A percentile compares a stretch with the other conserved stretches of the same genome.
phyloP scores from a whole-genome alignment of 176 grass and related monocot species.

The Carex kokanica region DNA sequence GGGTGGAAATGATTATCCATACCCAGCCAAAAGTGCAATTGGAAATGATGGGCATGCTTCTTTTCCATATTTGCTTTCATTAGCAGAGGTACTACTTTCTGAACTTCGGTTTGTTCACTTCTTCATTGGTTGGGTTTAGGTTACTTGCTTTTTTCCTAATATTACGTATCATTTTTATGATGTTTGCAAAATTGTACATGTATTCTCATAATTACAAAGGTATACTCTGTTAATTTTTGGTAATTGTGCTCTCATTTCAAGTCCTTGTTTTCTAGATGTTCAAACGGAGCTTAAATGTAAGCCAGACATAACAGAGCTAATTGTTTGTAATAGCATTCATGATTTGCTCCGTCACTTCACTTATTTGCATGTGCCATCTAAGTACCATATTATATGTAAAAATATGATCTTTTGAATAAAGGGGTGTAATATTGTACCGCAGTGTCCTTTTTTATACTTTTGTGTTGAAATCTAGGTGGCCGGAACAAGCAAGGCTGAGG shows the following conservation, averaged over 20 bases:
- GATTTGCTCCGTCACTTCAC: neutral
- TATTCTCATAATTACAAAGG: neutral
- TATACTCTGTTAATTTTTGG: neutral
- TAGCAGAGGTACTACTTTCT: constrained; percentile 76
- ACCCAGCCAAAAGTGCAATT: constrained; percentile 61
- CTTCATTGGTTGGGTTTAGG: constrained; percentile 5
- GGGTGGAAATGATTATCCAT: constrained; percentile 61
- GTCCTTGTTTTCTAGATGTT: neutral
- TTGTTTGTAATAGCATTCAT: neutral
- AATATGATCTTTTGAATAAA: neutral
- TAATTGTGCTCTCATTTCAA: neutral
- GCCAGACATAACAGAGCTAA: neutral
- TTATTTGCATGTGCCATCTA: neutral
- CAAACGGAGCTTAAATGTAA: neutral
- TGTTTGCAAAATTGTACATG: neutral
- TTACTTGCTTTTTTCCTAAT: constrained; percentile 8
- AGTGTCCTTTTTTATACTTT: neutral
- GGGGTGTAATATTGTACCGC: neutral
- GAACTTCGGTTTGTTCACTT: neutral
- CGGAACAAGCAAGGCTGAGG: constrained; percentile 86
- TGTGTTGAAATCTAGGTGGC: constrained; percentile 55
- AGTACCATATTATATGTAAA: neutral
- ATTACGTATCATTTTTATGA: neutral
- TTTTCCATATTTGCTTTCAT: constrained; percentile 87
- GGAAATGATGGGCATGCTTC: constrained; percentile 74